Evolutionary conservation across 2,329 filamentous ascomycete species (phyloP).

Genomic region (Pseudogymnoascus sp.): DNA sequence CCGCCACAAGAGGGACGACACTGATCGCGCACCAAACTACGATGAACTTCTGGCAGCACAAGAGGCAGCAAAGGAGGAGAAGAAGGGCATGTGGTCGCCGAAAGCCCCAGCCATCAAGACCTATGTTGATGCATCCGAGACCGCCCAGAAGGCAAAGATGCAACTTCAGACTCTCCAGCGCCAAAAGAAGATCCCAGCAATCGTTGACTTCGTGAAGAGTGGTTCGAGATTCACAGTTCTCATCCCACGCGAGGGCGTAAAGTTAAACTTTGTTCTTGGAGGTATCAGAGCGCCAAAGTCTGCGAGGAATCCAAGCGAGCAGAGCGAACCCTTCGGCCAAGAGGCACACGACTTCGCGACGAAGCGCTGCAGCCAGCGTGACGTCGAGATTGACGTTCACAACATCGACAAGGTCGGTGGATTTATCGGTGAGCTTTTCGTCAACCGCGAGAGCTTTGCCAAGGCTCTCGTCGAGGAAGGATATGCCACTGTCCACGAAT

Average conservation of each 20-base stretch:
- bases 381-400: slow-evolving; percentile 92
- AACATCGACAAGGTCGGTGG: slow-evolving; percentile 94
- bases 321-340: slow-evolving; percentile 87
- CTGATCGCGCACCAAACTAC: slow-evolving; percentile 88
- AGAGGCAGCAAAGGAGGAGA: slow-evolving; percentile 73
- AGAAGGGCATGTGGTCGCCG: slow-evolving; percentile 90
- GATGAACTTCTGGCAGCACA: slow-evolving; percentile 78
- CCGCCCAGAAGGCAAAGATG: slow-evolving; percentile 88
- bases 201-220: slow-evolving; percentile 98
- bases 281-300: slow-evolving; percentile 87
- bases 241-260: slow-evolving; percentile 85
- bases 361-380: slow-evolving; percentile 81
- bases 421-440: slow-evolving; percentile 89
- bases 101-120: slow-evolving; percentile 78
- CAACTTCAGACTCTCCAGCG: slow-evolving; percentile 80
- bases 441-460: slow-evolving; percentile 92
- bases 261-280: slow-evolving; percentile 88
- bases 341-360: slow-evolving; percentile 91
- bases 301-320: slow-evolving; percentile 67
- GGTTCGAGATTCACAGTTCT: slow-evolving; percentile 89
- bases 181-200: slow-evolving; percentile 83
- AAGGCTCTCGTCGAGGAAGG: slow-evolving; percentile 92
- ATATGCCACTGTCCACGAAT: slow-evolving; percentile 82
- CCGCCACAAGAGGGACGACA: slow-evolving; percentile 88
- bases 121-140: slow-evolving; percentile 87